Evolutionary conservation across 2,329 filamentous ascomycete genomes (phyloP), one percentile per base, ranked within the genome.

Genomic region (Lasiodiplodia sp.): DNA sequence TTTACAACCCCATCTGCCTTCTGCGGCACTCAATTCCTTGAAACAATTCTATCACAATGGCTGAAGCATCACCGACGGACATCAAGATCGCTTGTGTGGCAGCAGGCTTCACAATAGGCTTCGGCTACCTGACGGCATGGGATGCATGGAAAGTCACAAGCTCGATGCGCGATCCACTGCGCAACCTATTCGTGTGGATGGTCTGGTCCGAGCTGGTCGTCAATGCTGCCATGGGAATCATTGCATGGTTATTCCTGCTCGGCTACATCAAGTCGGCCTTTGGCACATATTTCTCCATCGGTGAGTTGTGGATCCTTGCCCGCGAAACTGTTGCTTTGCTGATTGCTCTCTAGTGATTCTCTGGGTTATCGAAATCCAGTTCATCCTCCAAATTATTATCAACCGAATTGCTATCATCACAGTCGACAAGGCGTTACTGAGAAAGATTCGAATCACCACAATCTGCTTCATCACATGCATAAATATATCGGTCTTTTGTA

Each of bases 161-260:
- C 12, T 40, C 38, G 5, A 65, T 49, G 38, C 47, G 62, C 31
- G 40, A 55, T 14, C 62, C 62, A 5, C 11, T 40, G 62, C 62
- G 62, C 8, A 65, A 49, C 23, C 40, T 65, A 28, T 84, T 83
- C 66, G 74, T 83, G 51, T 75, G 76, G 67, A 74, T 84, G 82
- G 74, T 85, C 11, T 85, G 84, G 83, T 75, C 79, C 16, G 82
- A 85, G 64, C 78, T 83, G 6, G 6, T 76, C 1, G 80, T 80
- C 14, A 84, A 81, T 63, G 23, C 82, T 0, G 71, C 72, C 12
- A 81, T 84, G 64, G 75, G 76, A 7, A 72, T 83, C 16, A 69
- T 82, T 1, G 80, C 76, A 3, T 85, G 79, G 75, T 71, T 84
- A 1, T 81, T 80, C 63, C 69, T 85, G 0, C 73, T 79, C 49